A percentile compares a stretch with the other conserved stretches of the same genome.
These are phyloP conservation scores for Candida verbasci DNA, from an alignment of 805 yeast genomes.

Conservation along the genomic window DNA sequence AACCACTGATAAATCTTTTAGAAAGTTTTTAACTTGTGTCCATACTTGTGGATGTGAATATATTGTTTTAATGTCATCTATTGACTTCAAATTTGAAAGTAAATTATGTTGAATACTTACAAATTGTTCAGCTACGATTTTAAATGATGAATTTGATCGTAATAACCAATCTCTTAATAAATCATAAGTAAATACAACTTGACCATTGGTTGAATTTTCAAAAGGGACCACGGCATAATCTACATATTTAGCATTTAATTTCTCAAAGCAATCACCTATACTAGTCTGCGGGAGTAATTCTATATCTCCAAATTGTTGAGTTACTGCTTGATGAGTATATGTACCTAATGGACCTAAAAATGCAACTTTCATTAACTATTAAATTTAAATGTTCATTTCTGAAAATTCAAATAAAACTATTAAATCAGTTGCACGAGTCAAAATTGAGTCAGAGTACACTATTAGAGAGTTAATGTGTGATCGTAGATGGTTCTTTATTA, in stretches of 20 bases:
- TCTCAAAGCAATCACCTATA: constrained; percentile 60
- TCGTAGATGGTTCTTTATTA: constrained; percentile 48
- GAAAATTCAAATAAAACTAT: not conserved
- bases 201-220: constrained; percentile 94
- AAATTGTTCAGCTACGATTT: constrained; percentile 71
- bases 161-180: constrained; percentile 65
- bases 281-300: constrained; percentile 34
- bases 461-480: constrained; percentile 17
- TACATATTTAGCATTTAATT: constrained; percentile 41
- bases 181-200: constrained; percentile 82
- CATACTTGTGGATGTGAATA: constrained; percentile 98
- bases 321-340: constrained; percentile 73
- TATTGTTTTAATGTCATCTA: constrained; percentile 48
- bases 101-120: constrained; percentile 82
- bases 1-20: constrained; percentile 26
- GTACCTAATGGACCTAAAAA: constrained; percentile 91
- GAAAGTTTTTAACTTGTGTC: constrained; percentile 78
- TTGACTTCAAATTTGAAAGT: constrained; percentile 41
- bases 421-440: not conserved
- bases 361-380: constrained; percentile 44
- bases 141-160: constrained; percentile 26
- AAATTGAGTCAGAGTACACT: not conserved
- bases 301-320: constrained; percentile 48
- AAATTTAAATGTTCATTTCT: constrained; percentile 3
- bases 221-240: constrained; percentile 80